These are phyloP conservation scores for Eremomyces bilateralis DNA, from an alignment of 495 filamentous ascomycete genomes.

Conservation along the genomic window DNA sequence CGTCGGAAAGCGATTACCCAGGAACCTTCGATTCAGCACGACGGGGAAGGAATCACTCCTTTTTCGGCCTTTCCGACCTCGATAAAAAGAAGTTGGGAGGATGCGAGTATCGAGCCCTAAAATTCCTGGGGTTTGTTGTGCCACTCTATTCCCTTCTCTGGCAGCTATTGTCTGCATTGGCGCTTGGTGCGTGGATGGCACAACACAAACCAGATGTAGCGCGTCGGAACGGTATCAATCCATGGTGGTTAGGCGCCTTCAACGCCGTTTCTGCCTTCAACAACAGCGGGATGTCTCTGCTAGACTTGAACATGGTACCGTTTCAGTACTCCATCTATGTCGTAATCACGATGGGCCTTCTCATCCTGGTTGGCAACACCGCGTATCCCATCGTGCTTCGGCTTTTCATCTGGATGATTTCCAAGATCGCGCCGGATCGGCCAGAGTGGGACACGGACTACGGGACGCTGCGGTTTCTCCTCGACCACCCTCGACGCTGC, in stretches of 20 bases:
- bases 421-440: constrained; percentile 23
- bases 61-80: constrained; percentile 40
- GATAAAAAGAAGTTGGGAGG: constrained; percentile 59
- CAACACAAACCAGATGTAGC: constrained; percentile 34
- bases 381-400: constrained; percentile 58
- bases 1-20: too few relatives aligned
- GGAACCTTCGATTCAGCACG: too few relatives aligned
- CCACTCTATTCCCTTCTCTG: constrained; percentile 52
- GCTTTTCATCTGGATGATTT: constrained; percentile 48
- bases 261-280: constrained; percentile 61
- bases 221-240: constrained; percentile 43
- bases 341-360: constrained; percentile 47
- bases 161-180: constrained; percentile 48
- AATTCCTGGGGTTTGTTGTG: constrained; percentile 47
- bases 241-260: constrained; percentile 53
- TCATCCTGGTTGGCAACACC: constrained; percentile 77
- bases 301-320: constrained; percentile 59
- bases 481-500: constrained; percentile 54
- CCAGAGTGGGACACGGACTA: constrained; percentile 27
- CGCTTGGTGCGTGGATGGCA: constrained; percentile 50
- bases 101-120: constrained; percentile 58
- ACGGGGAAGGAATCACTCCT: constrained; percentile 65
- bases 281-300: constrained; percentile 67
- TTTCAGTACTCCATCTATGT: constrained; percentile 47
- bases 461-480: constrained; percentile 56